phyloP scores from a whole-genome alignment of 768 basidiomycete genomes.

The Lactifluus pinguis region DNA sequence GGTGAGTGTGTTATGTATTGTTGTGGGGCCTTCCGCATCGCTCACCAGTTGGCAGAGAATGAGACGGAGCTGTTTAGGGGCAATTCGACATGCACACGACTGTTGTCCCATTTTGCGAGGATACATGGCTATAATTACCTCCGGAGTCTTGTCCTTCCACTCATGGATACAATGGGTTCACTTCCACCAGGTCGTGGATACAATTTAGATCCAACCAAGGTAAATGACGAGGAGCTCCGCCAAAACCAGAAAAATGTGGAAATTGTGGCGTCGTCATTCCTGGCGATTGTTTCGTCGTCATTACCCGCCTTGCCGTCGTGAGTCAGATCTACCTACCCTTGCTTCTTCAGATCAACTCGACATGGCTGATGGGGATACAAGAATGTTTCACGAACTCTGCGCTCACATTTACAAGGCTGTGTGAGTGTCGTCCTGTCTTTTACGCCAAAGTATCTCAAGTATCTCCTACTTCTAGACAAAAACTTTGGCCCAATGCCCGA shows the following conservation, averaged over 20 bases:
- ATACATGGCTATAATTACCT: constrained; percentile 91
- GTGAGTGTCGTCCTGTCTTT: constrained; percentile 37
- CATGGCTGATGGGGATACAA: constrained; percentile 25
- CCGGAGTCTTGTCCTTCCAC: constrained; percentile 65
- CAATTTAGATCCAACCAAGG: constrained; percentile 65
- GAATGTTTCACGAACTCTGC: constrained; percentile 82
- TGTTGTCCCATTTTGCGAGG: constrained; percentile 78
- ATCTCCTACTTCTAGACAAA: constrained; percentile 38
- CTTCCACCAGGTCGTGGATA: constrained; percentile 69
- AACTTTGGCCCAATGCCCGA: constrained; percentile 71
- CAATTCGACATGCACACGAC: constrained; percentile 81
- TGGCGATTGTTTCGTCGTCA: constrained; percentile 66
- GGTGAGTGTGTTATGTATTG: constrained; percentile 34
- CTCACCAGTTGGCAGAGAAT: constrained; percentile 40
- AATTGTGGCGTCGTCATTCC: constrained; percentile 63
- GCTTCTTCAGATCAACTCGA: constrained; percentile 9
- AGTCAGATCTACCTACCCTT: constrained; percentile 25
- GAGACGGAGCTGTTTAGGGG: constrained; percentile 80
- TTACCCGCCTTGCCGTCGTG: constrained; percentile 65
- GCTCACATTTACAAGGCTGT: constrained; percentile 70
- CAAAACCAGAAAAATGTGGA: constrained; percentile 67
- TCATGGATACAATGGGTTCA: constrained; percentile 64
- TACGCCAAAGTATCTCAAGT: constrained; percentile 9
- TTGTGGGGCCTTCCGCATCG: not conserved
- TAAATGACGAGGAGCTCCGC: constrained; percentile 46